Conservation (phyloP, 495 filamentous ascomycete species). For the Penicillium taxi region DNA sequence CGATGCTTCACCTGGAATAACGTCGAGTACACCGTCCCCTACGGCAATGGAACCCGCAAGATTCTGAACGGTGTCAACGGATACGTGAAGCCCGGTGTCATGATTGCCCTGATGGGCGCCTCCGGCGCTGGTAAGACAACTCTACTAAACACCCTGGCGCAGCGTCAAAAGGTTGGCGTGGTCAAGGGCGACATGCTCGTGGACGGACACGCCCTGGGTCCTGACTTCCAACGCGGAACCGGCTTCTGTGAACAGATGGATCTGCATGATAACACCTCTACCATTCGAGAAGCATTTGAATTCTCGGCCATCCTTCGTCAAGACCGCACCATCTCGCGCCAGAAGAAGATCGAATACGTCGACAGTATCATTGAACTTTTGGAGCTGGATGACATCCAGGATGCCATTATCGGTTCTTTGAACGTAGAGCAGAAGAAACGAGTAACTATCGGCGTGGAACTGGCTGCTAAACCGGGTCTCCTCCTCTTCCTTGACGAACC, state of each 20-base stretch:
- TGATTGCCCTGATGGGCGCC: slow-evolving; percentile 78
- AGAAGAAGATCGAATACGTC: slow-evolving; percentile 54
- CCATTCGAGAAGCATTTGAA: slow-evolving; percentile 58
- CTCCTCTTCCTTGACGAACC: slow-evolving; percentile 80
- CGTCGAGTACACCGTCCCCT: slow-evolving; percentile 65
- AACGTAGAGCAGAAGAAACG: slow-evolving; percentile 65
- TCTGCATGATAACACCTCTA: slow-evolving; percentile 61
- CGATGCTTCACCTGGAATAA: slow-evolving; percentile 70
- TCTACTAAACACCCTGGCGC: slow-evolving; percentile 64
- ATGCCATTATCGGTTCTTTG: slow-evolving; percentile 46
- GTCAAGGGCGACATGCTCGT: slow-evolving; percentile 69
- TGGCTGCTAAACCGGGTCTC: slow-evolving; percentile 77
- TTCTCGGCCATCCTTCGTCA: slow-evolving; percentile 62
- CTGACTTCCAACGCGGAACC: slow-evolving; percentile 70
- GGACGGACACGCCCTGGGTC: slow-evolving; percentile 59
- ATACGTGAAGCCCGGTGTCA: slow-evolving; percentile 70
- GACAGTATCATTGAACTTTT: slow-evolving; percentile 54
- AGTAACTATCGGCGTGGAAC: slow-evolving; percentile 85
- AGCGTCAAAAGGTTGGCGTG: slow-evolving; percentile 66
- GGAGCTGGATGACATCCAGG: slow-evolving; percentile 48
- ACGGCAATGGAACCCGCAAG: slow-evolving; percentile 59
- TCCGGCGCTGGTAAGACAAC: slow-evolving; percentile 82
- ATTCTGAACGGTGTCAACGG: slow-evolving; percentile 66
- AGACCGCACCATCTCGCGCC: slow-evolving; percentile 36
- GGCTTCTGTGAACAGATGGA: slow-evolving; percentile 88